These are phyloP conservation scores for Akanthomyces muscarius DNA, from an alignment of 2,329 filamentous ascomycete species.

Conservation along the genomic window DNA sequence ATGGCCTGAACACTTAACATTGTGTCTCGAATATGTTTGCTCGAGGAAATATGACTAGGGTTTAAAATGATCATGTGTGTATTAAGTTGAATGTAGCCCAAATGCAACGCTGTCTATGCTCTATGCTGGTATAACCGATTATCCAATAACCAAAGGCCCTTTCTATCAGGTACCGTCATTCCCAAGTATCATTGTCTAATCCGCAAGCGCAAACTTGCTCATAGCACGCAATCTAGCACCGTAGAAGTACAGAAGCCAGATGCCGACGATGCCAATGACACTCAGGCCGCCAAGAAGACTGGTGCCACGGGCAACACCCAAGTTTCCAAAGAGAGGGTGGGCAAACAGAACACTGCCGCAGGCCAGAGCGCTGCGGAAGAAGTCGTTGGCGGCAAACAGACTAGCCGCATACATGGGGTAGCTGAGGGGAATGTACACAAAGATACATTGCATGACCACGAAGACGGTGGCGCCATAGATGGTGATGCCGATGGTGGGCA, in stretches of 20 bases:
- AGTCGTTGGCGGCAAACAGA: constrained; percentile 59
- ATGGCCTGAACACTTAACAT: background rate
- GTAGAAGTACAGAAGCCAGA: constrained; percentile 56
- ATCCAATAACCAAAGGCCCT: background rate
- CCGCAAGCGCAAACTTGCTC: constrained; percentile 52
- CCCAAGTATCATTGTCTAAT: constrained; percentile 5
- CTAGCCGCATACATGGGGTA: constrained; percentile 56
- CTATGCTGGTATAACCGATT: background rate
- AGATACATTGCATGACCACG: constrained; percentile 56
- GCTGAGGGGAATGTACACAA: constrained; percentile 54
- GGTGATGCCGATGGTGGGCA: constrained; percentile 53
- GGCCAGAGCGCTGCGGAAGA: constrained; percentile 54
- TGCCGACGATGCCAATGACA: constrained; percentile 52
- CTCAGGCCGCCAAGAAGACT: constrained; percentile 54
- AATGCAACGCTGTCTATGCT: constrained; percentile 10
- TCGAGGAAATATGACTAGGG: background rate
- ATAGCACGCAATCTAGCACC: constrained; percentile 51
- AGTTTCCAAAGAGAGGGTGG: constrained; percentile 53
- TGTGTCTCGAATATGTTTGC: background rate
- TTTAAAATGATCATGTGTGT: background rate
- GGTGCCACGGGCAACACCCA: constrained; percentile 56
- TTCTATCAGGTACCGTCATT: background rate
- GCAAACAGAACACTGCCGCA: constrained; percentile 58
- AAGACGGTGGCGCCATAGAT: constrained; percentile 51
- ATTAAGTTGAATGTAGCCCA: background rate